phyloP scores from a whole-genome alignment of 345 rosid genomes.

The Brassica incana region DNA sequence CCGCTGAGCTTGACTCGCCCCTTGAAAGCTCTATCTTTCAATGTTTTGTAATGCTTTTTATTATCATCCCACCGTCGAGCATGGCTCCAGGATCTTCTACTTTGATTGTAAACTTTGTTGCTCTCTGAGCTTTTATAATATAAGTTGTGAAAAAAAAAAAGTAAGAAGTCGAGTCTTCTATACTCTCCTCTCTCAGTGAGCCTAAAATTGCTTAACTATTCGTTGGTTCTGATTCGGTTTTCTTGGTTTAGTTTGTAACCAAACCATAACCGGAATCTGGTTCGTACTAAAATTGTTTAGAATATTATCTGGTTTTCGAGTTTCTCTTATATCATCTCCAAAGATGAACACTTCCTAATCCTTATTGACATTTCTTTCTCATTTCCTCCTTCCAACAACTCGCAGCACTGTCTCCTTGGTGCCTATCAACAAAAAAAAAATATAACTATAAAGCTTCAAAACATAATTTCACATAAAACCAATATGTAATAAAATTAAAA shows the following conservation, averaged over 20 bases:
- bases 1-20: too few relatives aligned
- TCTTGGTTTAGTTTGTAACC: not conserved
- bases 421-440: slow-evolving; percentile 38
- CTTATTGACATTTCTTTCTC: slow-evolving; percentile 48
- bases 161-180: not conserved
- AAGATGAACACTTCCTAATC: slow-evolving; percentile 64
- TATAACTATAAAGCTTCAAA: not conserved
- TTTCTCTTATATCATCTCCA: slow-evolving; percentile 42
- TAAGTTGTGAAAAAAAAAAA: not conserved
- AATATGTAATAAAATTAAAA: not conserved
- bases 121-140: too few relatives aligned
- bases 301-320: not conserved
- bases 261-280: not conserved
- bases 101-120: too few relatives aligned
- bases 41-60: too few relatives aligned
- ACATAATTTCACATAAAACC: not conserved
- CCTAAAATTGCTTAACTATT: not conserved
- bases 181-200: not conserved
- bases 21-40: too few relatives aligned
- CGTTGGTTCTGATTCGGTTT: not conserved
- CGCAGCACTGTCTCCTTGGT: slow-evolving; percentile 63
- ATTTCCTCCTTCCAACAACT: slow-evolving; percentile 43
- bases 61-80: too few relatives aligned
- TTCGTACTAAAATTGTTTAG: not conserved
- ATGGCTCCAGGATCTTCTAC: too few relatives aligned